Base-by-base conservation (phyloP, 164 flowering plant genomes). In the Vitis riparia region DNA sequence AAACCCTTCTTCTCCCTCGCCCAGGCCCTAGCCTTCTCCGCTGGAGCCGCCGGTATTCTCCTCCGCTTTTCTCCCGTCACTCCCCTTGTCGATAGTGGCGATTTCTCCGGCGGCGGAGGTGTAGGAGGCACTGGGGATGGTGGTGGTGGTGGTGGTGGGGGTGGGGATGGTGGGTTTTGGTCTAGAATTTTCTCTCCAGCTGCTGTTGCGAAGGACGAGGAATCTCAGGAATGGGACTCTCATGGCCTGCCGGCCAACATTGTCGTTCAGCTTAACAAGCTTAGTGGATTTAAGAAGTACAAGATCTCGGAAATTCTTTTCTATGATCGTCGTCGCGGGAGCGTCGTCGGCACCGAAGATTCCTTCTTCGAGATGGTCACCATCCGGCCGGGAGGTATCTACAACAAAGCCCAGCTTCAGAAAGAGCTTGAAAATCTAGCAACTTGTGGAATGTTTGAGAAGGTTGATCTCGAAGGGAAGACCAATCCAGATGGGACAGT, bases 401-500 rank as follows among this genome's bases (percentile, higher is more conserved):
- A 93, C 85, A 92, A 97, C n/a, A 96, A 88, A 65, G 76, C 92
- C 0, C 88, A 82, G 77, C 79, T 93, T 8, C 88, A 87, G 87
- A 87, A 87, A 68, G 99, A 96, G 85, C 91, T 96, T 2, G 97
- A 96, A 70, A 84, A 85, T 30, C 81, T 96, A 14, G 91, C 86
- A 0, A 91, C 89, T 1, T 90, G 95, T 49, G 99, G 99, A 4
- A 96, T 96, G 99, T 96, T 96, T 65, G 99, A 96, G 79, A 93
- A 86, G 68, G 97, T 96, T 3, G 97, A 92, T 50, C 64, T 96
- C 47, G 97, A 93, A 51, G 88, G 77, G 44, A 89, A 83, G 56
- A 87, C 99, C 10, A 90, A 86, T 7, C 87, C 97, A 0, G 97
- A 96, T 65, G 99, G 99, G 1, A 87, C 97, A 0, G 59, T 96